These are phyloP conservation scores for Lichtheimia ramosa DNA, from an alignment of 371 early-diverging fungal genomes.

Conservation along the genomic window DNA sequence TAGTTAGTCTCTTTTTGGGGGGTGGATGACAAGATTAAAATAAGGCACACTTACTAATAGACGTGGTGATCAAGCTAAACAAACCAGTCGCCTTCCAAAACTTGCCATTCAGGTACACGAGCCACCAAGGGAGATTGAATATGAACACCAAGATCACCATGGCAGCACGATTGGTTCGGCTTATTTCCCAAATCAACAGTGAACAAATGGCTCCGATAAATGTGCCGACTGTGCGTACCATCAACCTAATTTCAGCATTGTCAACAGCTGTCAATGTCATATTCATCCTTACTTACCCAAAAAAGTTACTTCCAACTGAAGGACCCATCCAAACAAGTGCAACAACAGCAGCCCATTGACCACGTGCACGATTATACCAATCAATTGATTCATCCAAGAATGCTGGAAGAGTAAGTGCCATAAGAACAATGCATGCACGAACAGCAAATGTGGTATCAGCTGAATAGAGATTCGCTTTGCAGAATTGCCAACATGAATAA, in stretches of 20 bases:
- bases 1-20: neutral
- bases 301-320: constrained; percentile 46
- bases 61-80: constrained; percentile 42
- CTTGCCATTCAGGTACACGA: constrained; percentile 40
- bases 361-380: constrained; percentile 40
- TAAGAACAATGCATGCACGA: constrained; percentile 34
- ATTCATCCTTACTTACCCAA: constrained; percentile 28
- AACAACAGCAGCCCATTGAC: constrained; percentile 49
- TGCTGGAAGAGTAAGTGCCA: constrained; percentile 31
- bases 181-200: constrained; percentile 44
- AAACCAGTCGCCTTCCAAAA: constrained; percentile 48
- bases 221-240: constrained; percentile 42
- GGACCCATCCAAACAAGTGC: constrained; percentile 55
- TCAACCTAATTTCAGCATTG: constrained; percentile 19
- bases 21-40: neutral
- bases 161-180: constrained; percentile 25
- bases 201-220: constrained; percentile 38
- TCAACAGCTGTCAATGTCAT: neutral
- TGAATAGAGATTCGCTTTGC: constrained; percentile 27
- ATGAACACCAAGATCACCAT: constrained; percentile 33
- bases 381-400: constrained; percentile 29
- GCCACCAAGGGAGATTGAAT: constrained; percentile 42
- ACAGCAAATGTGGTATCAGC: constrained; percentile 39
- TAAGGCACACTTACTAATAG: constrained; percentile 36
- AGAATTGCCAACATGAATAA: constrained; percentile 26